phyloP scores from a whole-genome alignment of 2,329 filamentous ascomycete species.

The Davidsoniella australis region DNA sequence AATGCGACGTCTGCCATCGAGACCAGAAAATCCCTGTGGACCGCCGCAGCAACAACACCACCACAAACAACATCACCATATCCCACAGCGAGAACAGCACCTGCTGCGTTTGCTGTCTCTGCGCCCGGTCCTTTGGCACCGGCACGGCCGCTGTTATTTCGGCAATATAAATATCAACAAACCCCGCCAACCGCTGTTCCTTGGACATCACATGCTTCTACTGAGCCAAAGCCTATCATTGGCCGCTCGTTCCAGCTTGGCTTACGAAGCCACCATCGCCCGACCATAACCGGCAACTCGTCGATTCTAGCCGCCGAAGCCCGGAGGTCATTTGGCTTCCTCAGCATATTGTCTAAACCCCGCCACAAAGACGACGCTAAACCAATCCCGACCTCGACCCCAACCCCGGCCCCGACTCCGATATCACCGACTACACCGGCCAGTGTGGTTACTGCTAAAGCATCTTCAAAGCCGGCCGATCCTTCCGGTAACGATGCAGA shows the following conservation, averaged over 20 bases:
- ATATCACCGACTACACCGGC: not conserved
- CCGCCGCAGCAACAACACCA: too few species aligned
- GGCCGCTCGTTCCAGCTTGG: too few species aligned
- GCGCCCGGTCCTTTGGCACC: too few species aligned
- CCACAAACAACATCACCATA: too few species aligned
- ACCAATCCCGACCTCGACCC: constrained; percentile 2
- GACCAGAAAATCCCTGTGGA: too few species aligned
- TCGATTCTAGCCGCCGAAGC: not conserved
- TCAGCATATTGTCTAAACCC: constrained; percentile 1
- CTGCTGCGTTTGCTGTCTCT: not conserved
- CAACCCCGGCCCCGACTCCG: not conserved
- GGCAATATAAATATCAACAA: too few species aligned
- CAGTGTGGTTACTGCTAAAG: constrained; percentile 3
- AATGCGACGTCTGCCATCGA: not conserved
- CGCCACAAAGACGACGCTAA: not conserved
- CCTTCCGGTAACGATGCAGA: constrained; percentile 20
- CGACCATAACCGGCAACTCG: not conserved
- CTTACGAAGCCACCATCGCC: too few species aligned
- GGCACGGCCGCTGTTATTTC: too few species aligned
- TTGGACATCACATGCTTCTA: too few species aligned
- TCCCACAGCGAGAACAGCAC: too few species aligned
- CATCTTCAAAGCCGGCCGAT: not conserved
- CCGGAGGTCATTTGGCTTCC: constrained; percentile 3
- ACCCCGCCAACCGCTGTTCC: too few species aligned
- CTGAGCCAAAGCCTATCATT: too few species aligned